A percentile compares a stretch with the other conserved stretches of the same genome.
phyloP scores from a whole-genome alignment of 192 early-diverging fungal species.

The Coemansia sp. region DNA sequence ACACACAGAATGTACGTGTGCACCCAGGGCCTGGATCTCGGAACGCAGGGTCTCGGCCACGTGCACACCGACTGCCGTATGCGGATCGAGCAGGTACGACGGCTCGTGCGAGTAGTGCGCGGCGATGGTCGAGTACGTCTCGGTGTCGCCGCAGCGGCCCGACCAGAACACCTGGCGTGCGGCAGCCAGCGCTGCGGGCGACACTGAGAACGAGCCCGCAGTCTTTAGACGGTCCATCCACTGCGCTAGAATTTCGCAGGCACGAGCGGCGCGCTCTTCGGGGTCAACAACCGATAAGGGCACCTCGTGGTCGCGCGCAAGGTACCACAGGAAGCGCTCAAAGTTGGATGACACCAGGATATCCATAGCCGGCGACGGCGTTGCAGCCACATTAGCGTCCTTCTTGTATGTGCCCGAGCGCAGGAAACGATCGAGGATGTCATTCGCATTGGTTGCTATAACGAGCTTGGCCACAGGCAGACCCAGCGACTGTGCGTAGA shows the following conservation, averaged over 20 bases:
- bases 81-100: conserved; percentile 86
- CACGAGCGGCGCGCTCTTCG: conserved; percentile 53
- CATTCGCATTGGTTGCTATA: conserved; percentile 96
- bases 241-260: conserved; percentile 58
- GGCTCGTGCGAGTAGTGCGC: conserved; percentile 61
- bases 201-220: conserved; percentile 71
- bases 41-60: conserved; percentile 66
- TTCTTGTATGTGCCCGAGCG: conserved; percentile 79
- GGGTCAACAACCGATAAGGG: conserved; percentile 26
- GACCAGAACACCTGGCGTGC: conserved; percentile 76
- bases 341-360: conserved; percentile 96
- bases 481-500: conserved; percentile 88
- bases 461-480: conserved; percentile 79
- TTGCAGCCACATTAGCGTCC: conserved; percentile 66
- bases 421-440: conserved; percentile 96
- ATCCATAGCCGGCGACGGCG: conserved; percentile 96
- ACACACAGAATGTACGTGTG: conserved; percentile 55
- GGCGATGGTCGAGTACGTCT: conserved; percentile 76
- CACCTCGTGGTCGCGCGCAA: conserved; percentile 63
- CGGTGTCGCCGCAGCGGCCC: conserved; percentile 66
- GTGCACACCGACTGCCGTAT: conserved; percentile 92
- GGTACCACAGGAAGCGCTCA: conserved; percentile 95
- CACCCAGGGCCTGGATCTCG: conserved; percentile 15
- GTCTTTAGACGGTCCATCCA: conserved; percentile 83
- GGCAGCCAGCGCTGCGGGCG: conserved; percentile 58